Conservation (phyloP, 1,284 basidiomycete genomes). For the Coriolopsis trogii region DNA sequence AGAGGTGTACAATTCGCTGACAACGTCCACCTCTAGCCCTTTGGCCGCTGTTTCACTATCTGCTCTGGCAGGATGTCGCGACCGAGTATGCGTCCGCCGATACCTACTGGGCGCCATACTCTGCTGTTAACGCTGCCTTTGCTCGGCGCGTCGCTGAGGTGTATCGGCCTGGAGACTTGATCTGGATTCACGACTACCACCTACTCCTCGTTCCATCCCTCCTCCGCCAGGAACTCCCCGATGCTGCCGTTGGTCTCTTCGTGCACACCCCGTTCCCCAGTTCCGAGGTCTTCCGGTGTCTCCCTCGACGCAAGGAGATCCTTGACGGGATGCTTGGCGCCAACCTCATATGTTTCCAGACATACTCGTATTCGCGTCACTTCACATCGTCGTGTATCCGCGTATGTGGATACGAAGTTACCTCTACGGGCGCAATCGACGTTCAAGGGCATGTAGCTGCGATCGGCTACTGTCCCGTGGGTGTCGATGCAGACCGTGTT, state of each 20-base stretch:
- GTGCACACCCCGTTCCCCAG: conserved; percentile 98
- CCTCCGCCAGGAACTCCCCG: conserved; percentile 77
- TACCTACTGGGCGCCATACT: conserved; percentile 84
- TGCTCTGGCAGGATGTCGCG: conserved; percentile 95
- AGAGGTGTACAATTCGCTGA: conserved; percentile 12
- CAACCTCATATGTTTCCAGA: conserved; percentile 96
- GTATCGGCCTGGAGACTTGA: conserved; percentile 88
- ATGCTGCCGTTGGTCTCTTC: conserved; percentile 88
- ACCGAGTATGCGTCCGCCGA: conserved; percentile 84
- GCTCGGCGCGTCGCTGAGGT: conserved; percentile 77
- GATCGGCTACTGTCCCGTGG: conserved; percentile 93
- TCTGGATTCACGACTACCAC: conserved; percentile 94
- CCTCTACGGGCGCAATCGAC: conserved; percentile 77
- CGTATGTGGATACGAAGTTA: conserved; percentile 94
- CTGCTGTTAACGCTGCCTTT: conserved; percentile 86
- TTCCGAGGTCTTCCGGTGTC: conserved; percentile 89
- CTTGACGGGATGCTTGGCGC: conserved; percentile 98
- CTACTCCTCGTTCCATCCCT: conserved; percentile 89
- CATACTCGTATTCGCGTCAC: conserved; percentile 96
- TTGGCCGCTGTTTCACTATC: conserved; percentile 98
- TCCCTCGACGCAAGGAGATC: conserved; percentile 82
- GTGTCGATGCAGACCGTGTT: conserved; percentile 94
- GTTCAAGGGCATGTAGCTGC: conserved; percentile 86
- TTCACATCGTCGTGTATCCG: conserved; percentile 95
- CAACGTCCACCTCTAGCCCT: conserved; percentile 56